A percentile compares a stretch with the other conserved stretches of the same genome.
Conservation (phyloP, 75 land plant genomes). For the Sequoia sempervirens region DNA sequence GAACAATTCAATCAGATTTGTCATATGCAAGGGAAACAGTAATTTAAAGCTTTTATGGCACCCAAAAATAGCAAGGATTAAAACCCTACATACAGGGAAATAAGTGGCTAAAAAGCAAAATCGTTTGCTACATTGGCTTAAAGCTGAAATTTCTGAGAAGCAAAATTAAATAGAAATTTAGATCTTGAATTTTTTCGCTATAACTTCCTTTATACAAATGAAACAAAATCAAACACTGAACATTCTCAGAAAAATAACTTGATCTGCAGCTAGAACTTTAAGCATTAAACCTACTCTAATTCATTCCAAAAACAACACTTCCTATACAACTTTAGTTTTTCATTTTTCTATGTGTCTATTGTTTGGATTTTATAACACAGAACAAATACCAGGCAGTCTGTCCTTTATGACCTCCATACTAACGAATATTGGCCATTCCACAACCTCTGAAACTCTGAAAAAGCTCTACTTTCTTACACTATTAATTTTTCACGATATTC, state of each 20-base stretch:
- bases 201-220: too few species aligned
- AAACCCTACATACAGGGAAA: neutral
- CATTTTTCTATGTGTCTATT: neutral
- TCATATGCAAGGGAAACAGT: neutral
- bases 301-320: neutral
- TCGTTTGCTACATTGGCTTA: neutral
- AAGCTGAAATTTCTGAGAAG: neutral
- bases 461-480: neutral
- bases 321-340: neutral
- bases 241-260: neutral
- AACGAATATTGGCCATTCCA: neutral
- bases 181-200: neutral
- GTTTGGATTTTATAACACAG: neutral
- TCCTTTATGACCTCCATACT: neutral
- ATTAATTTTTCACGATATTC: neutral
- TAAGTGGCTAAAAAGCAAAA: neutral
- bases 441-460: neutral
- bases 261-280: neutral
- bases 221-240: neutral
- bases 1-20: neutral
- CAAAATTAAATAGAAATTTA: neutral
- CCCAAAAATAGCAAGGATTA: neutral
- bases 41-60: neutral
- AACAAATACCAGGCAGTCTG: neutral
- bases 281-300: neutral